Evolutionary conservation across 83 land plant genomes (phyloP).

Genomic region (Picea engelmannii): DNA sequence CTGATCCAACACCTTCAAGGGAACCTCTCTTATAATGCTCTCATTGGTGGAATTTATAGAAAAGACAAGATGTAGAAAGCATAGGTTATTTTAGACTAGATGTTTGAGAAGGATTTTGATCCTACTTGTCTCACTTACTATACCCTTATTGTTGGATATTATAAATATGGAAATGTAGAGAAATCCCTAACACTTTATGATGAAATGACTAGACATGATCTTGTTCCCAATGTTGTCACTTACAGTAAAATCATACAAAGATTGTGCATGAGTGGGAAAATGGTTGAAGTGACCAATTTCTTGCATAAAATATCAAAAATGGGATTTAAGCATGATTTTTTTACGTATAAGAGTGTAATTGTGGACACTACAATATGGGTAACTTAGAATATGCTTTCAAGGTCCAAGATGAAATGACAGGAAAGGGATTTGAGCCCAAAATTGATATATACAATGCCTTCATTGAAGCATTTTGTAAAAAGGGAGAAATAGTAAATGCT

Average conservation of each 20-base stretch:
- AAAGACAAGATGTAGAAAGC: slow-evolving; percentile 40
- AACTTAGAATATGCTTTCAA: slow-evolving; percentile 20
- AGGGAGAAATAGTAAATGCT: slow-evolving; percentile 6
- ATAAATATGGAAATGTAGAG: slow-evolving; percentile 26
- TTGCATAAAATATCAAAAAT: slow-evolving; percentile 11
- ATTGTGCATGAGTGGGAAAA: slow-evolving; percentile 27
- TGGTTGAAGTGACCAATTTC: background rate
- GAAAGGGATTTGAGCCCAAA: slow-evolving; percentile 21
- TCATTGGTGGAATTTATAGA: slow-evolving; percentile 42
- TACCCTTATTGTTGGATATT: slow-evolving; percentile 36
- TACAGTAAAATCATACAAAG: slow-evolving; percentile 38
- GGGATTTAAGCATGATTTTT: background rate
- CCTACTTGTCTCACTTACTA: slow-evolving; percentile 45
- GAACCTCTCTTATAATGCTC: slow-evolving; percentile 43
- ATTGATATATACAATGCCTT: slow-evolving; percentile 19
- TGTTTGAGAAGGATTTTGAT: slow-evolving; percentile 29
- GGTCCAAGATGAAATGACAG: slow-evolving; percentile 15
- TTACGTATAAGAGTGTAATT: slow-evolving; percentile 18
- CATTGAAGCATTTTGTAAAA: slow-evolving; percentile 20
- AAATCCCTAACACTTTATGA: slow-evolving; percentile 30
- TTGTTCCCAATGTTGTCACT: slow-evolving; percentile 38
- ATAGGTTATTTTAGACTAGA: slow-evolving; percentile 26
- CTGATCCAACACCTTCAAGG: background rate
- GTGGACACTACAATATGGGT: slow-evolving; percentile 1
- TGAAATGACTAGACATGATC: slow-evolving; percentile 31